Evolutionary conservation across 306 rosid species (phyloP), one percentile per base, ranked within the genome.

Genomic region (Cicer pinnatifidum): DNA sequence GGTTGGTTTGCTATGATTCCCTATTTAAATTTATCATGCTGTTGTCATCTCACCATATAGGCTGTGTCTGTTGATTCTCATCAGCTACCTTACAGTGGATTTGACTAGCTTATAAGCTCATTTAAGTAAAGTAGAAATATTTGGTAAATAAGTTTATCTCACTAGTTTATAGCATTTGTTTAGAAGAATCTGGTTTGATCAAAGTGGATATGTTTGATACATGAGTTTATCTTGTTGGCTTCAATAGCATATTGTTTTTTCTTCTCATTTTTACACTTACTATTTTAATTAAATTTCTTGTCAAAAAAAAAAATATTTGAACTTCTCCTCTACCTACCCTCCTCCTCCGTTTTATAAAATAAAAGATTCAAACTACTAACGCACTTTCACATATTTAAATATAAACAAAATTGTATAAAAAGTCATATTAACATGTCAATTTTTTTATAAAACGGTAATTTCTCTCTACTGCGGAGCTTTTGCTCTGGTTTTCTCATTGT

Each of bases 1-100:
- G 98, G 98, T 92, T 64, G 71, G 72, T 45, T 56, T 59, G 66
- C 61, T 45, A 6, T 46, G 53, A 47, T 43, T 59, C 70, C 46
- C 64, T 72, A 33, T 77, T 73, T 46, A 16, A 40, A 16, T 23
- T 67, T 66, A 73, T 23, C 66, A 23, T 15, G 67, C 43, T 19
- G 50, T 37, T 80, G 73, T 51, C 73, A 52, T 75, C 40, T 75
- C 44, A 73, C 15, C 15, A 10, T 40, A 40, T 64, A 64, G 35
- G 50, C 12, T 6, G 19, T 64, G 33, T 64, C 33, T 16, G 51
- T 35, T 16, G 41, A 5, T n/a, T 50, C 63, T 56, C 62, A 54
- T 54, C 28, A 38, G 9, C 28, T 23, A 23, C 28, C 28, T 23
- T 35, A 62, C 16, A 19, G 17, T 1, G 11, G 39, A 61, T 37